These are phyloP conservation scores for Aegilops speltoides DNA, from an alignment of 176 grass and related monocot species.

Conservation along the genomic window DNA sequence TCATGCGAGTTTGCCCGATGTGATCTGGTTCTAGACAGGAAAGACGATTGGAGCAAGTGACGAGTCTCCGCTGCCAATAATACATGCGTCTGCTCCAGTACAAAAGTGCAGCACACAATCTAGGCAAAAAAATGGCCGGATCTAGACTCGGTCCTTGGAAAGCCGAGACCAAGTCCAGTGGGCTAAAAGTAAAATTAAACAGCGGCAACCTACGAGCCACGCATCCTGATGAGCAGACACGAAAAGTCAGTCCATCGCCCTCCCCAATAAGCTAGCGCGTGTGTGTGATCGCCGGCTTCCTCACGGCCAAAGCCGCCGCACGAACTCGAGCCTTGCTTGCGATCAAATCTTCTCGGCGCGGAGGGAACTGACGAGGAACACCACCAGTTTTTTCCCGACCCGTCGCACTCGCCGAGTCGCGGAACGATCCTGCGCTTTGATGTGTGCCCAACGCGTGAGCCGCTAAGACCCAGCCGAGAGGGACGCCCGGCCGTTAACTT, in stretches of 20 bases:
- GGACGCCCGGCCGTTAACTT: background rate
- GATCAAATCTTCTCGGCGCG: background rate
- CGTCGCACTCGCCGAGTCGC: background rate
- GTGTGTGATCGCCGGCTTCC: background rate
- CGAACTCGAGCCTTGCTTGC: too few species aligned
- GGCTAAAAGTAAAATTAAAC: background rate
- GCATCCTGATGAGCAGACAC: background rate
- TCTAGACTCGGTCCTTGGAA: background rate
- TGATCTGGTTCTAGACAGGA: background rate
- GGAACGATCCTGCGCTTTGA: background rate
- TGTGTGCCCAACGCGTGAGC: background rate
- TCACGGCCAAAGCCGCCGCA: background rate
- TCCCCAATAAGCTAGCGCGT: slow-evolving; percentile 1
- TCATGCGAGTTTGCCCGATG: slow-evolving; percentile 15
- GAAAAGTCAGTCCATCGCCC: background rate
- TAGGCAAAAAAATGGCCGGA: background rate
- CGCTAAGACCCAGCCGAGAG: background rate
- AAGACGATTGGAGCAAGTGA: background rate
- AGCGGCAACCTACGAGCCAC: background rate
- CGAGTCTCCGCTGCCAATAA: background rate
- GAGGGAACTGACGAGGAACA: background rate
- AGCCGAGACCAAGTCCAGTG: background rate
- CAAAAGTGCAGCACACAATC: background rate
- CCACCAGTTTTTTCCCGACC: background rate
- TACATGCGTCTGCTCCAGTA: background rate